phyloP scores from a whole-genome alignment of 305 asterid genomes.

The Solanum hybrid region DNA sequence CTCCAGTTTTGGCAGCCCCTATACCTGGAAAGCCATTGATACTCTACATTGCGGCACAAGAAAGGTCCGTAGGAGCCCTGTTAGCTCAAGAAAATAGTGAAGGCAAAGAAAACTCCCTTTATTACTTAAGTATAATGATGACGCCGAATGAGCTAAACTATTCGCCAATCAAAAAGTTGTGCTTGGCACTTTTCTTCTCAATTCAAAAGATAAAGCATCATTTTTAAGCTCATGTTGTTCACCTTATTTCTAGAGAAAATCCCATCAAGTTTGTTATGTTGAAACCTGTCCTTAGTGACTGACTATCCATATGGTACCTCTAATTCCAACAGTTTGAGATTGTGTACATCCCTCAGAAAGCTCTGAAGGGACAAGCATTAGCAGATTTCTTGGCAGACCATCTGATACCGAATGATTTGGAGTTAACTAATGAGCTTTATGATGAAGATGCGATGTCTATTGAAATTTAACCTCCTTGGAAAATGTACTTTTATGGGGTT shows the following conservation, averaged over 20 bases:
- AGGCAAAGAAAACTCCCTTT: neutral
- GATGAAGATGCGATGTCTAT: neutral
- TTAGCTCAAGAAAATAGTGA: neutral
- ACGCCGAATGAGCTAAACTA: neutral
- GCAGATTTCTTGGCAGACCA: neutral
- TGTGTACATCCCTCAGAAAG: neutral
- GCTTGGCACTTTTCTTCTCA: neutral
- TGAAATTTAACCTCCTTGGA: neutral
- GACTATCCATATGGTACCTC: neutral
- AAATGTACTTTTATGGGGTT: neutral
- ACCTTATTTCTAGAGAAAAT: neutral
- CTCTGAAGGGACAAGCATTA: neutral
- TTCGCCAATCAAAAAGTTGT: neutral
- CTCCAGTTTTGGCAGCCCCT: neutral
- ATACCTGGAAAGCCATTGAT: neutral
- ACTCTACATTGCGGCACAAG: neutral
- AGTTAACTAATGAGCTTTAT: neutral
- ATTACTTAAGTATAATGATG: neutral
- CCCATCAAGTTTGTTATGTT: neutral
- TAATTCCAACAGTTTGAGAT: neutral
- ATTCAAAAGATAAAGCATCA: neutral
- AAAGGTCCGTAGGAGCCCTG: neutral
- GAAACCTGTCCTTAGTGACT: neutral
- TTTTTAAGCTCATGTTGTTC: neutral
- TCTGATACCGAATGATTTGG: too few species aligned